These are phyloP conservation scores for Tylopilus subfusipes DNA, from an alignment of 768 basidiomycete species.

Conservation along the genomic window DNA sequence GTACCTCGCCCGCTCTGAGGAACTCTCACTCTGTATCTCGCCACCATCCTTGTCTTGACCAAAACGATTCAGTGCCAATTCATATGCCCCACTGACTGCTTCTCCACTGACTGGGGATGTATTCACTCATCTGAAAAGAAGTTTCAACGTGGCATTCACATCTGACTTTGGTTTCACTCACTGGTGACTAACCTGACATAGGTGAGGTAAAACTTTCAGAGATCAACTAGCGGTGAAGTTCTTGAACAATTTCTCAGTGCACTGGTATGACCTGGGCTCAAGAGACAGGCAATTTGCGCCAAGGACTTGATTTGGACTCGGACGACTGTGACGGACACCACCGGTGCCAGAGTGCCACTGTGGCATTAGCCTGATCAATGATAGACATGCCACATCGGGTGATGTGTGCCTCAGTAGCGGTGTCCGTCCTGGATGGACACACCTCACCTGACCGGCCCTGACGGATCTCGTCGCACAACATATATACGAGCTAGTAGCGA, in stretches of 20 bases:
- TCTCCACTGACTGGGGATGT: slow-evolving; percentile 64
- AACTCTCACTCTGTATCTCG: slow-evolving; percentile 93
- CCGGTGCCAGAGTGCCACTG: no score
- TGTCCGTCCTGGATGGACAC: no score
- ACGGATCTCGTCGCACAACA: no score
- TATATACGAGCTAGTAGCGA: no score
- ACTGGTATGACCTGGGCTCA: slow-evolving; percentile 61
- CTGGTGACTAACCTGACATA: slow-evolving; percentile 82
- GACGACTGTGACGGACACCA: no score
- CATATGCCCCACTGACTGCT: slow-evolving; percentile 82
- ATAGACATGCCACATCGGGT: no score
- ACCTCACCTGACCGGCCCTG: no score
- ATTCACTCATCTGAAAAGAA: slow-evolving; percentile 57
- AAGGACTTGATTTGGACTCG: slow-evolving; percentile 53
- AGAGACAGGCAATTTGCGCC: slow-evolving; percentile 80
- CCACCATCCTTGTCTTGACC: slow-evolving; percentile 92
- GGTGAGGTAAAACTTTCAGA: slow-evolving; percentile 91
- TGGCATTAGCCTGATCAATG: no score
- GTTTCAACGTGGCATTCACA: slow-evolving; percentile 8
- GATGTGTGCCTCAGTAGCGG: no score
- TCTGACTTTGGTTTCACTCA: slow-evolving; percentile 7
- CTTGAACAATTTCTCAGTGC: slow-evolving; percentile 89
- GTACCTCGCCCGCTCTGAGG: slow-evolving; percentile 72
- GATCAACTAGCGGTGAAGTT: slow-evolving; percentile 80
- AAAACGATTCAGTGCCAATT: slow-evolving; percentile 85